These are phyloP conservation scores for Fulvia fulva DNA, from an alignment of 2,329 filamentous ascomycete species.

Conservation along the genomic window DNA sequence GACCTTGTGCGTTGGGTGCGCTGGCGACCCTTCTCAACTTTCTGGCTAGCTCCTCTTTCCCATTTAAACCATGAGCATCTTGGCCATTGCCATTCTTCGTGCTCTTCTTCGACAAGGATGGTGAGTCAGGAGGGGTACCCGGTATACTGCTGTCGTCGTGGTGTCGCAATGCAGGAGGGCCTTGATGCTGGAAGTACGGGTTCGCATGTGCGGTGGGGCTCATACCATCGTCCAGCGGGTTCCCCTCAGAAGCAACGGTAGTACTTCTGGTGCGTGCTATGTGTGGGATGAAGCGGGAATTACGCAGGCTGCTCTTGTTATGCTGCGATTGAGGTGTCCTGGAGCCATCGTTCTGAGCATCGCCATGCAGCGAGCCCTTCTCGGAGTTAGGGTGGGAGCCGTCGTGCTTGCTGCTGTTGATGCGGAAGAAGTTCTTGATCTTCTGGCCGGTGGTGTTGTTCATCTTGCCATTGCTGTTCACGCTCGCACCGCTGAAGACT, in stretches of 20 bases:
- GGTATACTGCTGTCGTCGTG: constrained; percentile 92
- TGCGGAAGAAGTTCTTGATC: constrained; percentile 68
- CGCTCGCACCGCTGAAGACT: constrained; percentile 45
- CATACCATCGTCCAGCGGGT: constrained; percentile 79
- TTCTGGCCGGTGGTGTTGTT: constrained; percentile 54
- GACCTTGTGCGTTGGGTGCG: constrained; percentile 90
- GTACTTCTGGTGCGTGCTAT: constrained; percentile 84
- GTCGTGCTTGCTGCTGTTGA: constrained; percentile 46
- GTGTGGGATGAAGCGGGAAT: constrained; percentile 83
- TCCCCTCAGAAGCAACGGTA: constrained; percentile 89
- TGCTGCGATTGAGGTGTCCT: constrained; percentile 53
- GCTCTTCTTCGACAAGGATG: constrained; percentile 66
- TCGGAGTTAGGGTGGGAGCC: constrained; percentile 35
- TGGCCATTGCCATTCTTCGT: constrained; percentile 59
- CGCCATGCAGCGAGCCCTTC: constrained; percentile 29
- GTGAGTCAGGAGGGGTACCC: constrained; percentile 87
- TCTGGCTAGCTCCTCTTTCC: constrained; percentile 89
- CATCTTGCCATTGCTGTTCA: constrained; percentile 44
- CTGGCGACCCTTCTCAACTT: constrained; percentile 92
- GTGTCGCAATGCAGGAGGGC: constrained; percentile 85
- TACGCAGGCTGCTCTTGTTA: constrained; percentile 60
- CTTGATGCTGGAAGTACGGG: constrained; percentile 96
- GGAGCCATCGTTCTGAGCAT: constrained; percentile 39
- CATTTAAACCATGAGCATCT: constrained; percentile 67
- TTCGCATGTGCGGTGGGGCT: constrained; percentile 94